Percentiles rank a stretch among this genome's conserved stretches.
These are phyloP conservation scores for Lachnellula occidentalis DNA, from an alignment of 2,329 filamentous ascomycete genomes.

Conservation along the genomic window DNA sequence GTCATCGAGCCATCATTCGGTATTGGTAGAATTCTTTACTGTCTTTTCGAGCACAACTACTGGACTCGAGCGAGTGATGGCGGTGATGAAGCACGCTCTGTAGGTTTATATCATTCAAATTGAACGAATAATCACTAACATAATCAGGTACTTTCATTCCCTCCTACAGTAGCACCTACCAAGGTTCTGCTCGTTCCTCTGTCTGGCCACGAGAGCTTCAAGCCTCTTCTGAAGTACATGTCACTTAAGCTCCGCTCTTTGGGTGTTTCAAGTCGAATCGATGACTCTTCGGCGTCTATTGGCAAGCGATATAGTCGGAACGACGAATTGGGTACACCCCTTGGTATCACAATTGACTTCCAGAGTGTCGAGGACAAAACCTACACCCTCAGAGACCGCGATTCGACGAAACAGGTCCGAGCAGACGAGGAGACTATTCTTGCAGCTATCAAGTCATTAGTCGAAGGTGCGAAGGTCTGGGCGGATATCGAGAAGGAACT, in stretches of 20 bases:
- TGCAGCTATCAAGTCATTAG: slow-evolving; percentile 54
- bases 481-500: slow-evolving; percentile 68
- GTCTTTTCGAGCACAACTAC: slow-evolving; percentile 89
- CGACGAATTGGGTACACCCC: slow-evolving; percentile 90
- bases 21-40: slow-evolving; percentile 91
- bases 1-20: slow-evolving; percentile 97
- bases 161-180: slow-evolving; percentile 77
- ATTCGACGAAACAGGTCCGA: slow-evolving; percentile 86
- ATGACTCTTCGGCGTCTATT: slow-evolving; percentile 86
- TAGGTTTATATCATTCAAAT: slow-evolving; percentile 44
- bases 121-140: slow-evolving; percentile 2
- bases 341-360: slow-evolving; percentile 94
- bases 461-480: slow-evolving; percentile 51
- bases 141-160: slow-evolving; percentile 65
- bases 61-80: slow-evolving; percentile 72
- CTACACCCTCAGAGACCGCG: slow-evolving; percentile 83
- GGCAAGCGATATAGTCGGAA: slow-evolving; percentile 93
- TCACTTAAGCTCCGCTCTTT: slow-evolving; percentile 70
- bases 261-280: slow-evolving; percentile 77
- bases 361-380: slow-evolving; percentile 85
- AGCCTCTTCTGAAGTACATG: slow-evolving; percentile 67
- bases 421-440: slow-evolving; percentile 76
- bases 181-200: slow-evolving; percentile 92
- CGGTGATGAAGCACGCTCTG: slow-evolving; percentile 77
- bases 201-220: slow-evolving; percentile 75